These are phyloP conservation scores for Glebionis coronaria DNA, from an alignment of 129 eudicot species.

Conservation along the genomic window DNA sequence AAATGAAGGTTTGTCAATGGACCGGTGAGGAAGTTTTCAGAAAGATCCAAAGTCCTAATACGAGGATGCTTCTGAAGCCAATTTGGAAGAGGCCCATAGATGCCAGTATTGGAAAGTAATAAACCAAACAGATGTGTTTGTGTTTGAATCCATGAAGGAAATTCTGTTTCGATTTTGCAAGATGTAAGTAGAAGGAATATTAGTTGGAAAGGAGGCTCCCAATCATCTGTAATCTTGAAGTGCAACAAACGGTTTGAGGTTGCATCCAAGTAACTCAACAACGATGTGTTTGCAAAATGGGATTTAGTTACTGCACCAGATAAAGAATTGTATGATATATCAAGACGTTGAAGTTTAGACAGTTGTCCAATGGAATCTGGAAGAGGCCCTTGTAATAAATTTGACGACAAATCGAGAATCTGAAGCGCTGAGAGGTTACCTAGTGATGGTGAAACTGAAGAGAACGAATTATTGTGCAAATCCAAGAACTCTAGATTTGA, in stretches of 20 bases:
- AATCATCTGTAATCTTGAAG: constrained; percentile 23
- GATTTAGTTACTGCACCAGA: constrained; percentile 32
- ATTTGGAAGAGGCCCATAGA: too few relatives aligned
- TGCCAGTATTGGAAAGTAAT: too few relatives aligned
- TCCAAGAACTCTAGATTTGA: constrained; percentile 1
- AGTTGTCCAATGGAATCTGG: constrained; percentile 28
- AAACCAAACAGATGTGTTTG: too few relatives aligned
- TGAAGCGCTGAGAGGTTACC: constrained; percentile 32
- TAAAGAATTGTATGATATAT: constrained; percentile 18
- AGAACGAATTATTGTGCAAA: constrained; percentile 11
- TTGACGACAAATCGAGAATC: constrained; percentile 24
- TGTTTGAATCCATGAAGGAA: too few relatives aligned
- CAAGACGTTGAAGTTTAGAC: constrained; percentile 25
- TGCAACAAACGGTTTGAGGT: constrained; percentile 20
- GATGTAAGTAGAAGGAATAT: constrained; percentile 14
- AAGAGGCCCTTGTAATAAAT: constrained; percentile 23
- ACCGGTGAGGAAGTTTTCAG: too few relatives aligned
- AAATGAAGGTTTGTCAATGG: too few relatives aligned
- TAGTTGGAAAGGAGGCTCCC: constrained; percentile 43
- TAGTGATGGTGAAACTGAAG: constrained; percentile 20
- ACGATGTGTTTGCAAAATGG: constrained; percentile 30
- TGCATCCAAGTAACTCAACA: constrained; percentile 26
- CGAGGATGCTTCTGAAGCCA: too few relatives aligned
- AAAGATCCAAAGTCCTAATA: too few relatives aligned
- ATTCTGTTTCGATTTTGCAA: constrained; percentile 11